Percentiles rank a stretch among this genome's conserved stretches.
Conservation (phyloP, 2,329 filamentous ascomycete genomes). For the Juglanconis oblonga region DNA sequence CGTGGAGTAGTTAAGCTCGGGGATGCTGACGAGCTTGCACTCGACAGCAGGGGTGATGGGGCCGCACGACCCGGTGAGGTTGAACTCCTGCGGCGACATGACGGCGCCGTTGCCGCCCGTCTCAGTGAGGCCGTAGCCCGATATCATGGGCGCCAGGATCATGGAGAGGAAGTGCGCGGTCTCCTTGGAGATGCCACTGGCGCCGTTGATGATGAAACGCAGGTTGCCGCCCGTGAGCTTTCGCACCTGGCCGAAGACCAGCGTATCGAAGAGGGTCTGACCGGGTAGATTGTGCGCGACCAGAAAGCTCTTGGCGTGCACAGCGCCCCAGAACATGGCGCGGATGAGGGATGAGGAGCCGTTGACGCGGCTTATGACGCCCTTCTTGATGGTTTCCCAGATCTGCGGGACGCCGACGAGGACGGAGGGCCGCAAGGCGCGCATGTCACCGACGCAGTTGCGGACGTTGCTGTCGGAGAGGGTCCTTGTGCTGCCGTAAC, state of each 20-base stretch:
- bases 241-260: slow-evolving; percentile 91
- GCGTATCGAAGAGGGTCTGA: slow-evolving; percentile 66
- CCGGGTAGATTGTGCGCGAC: slow-evolving; percentile 60
- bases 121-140: slow-evolving; percentile 92
- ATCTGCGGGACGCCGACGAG: slow-evolving; percentile 94
- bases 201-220: slow-evolving; percentile 90
- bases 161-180: slow-evolving; percentile 90
- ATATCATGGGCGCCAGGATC: slow-evolving; percentile 90
- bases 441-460: slow-evolving; percentile 91
- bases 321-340: slow-evolving; percentile 73
- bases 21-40: slow-evolving; percentile 86
- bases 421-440: slow-evolving; percentile 83
- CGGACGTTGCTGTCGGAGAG: slow-evolving; percentile 81
- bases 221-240: slow-evolving; percentile 84
- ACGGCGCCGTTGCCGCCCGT: slow-evolving; percentile 82
- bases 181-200: slow-evolving; percentile 82
- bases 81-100: slow-evolving; percentile 82
- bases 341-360: slow-evolving; percentile 65
- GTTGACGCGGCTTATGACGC: slow-evolving; percentile 77
- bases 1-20: slow-evolving; percentile 81
- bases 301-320: slow-evolving; percentile 58
- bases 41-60: slow-evolving; percentile 76
- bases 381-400: slow-evolving; percentile 97
- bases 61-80: slow-evolving; percentile 66
- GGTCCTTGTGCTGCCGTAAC: slow-evolving; percentile 88